phyloP scores from a whole-genome alignment of 257 asterid genomes.

The Lavandula angustifolia region DNA sequence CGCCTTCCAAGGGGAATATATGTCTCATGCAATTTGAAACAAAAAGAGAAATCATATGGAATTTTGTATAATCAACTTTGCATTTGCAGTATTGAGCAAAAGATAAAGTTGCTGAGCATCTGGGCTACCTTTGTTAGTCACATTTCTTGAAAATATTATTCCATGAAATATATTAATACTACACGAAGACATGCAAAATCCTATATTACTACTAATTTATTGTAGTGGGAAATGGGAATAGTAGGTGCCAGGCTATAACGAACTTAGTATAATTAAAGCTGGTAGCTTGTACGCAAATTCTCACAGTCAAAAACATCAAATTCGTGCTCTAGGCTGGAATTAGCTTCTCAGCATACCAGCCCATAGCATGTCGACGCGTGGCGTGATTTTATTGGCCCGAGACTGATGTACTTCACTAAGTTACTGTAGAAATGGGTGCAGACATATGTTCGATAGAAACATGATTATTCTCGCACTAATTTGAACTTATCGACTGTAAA shows the following conservation, averaged over 20 bases:
- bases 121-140: slow-evolving; percentile 40
- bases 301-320: slow-evolving; percentile 5
- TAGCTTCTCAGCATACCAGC: slow-evolving; percentile 30
- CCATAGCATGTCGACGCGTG: slow-evolving; percentile 23
- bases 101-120: slow-evolving; percentile 67
- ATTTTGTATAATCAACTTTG: slow-evolving; percentile 18
- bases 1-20: slow-evolving; percentile 49
- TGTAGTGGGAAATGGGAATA: not conserved
- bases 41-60: not conserved
- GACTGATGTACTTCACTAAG: slow-evolving; percentile 4
- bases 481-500: too few relatives aligned
- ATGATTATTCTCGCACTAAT: too few relatives aligned
- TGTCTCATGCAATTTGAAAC: slow-evolving; percentile 37
- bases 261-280: not conserved
- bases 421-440: slow-evolving; percentile 7
- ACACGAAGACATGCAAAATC: not conserved
- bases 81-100: slow-evolving; percentile 38
- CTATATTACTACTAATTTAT: too few relatives aligned
- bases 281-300: slow-evolving; percentile 21
- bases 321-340: slow-evolving; percentile 30
- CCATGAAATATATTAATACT: slow-evolving; percentile 5
- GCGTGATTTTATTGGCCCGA: slow-evolving; percentile 1
- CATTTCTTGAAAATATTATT: slow-evolving; percentile 20
- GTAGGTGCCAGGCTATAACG: not conserved
- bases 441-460: too few relatives aligned